Evolutionary conservation across 805 yeast species (phyloP), one percentile per base, ranked within the genome.

Genomic region (Yarrowia yakushimensis): DNA sequence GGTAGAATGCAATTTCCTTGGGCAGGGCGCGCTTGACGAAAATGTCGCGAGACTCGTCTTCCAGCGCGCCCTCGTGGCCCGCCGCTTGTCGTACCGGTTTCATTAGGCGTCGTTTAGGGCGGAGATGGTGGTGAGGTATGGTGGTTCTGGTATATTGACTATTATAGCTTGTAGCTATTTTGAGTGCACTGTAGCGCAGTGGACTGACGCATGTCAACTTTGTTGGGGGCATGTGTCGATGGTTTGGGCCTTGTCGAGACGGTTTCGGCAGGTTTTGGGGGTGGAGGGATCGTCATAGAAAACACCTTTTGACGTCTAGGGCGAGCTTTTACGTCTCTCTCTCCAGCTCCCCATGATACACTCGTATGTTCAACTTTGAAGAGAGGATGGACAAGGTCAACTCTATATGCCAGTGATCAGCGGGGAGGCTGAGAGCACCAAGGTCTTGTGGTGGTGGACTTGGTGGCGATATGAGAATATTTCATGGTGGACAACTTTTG

Each of bases 11-110:
- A 28, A 87, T 73, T 73, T 93, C 99, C 66, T 82, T 84, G 25
- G 73, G 73, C 0, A 75, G 71, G 0, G 92, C 78, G 0, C 86
- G 85, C 72, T 94, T 93, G 63, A 89, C 82, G 67, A 92, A 87
- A 15, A 93, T 75, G 8, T 82, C 74, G 0, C 91, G 96, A 41
- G 81, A 82, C 7, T 72, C 79, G 65, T 84, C 84, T 11, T 82
- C 81, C 61, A 90, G 67, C 2, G 87, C 82, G 0, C 97, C 98
- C 6, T 80, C 88, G 69, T 93, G 99, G 6, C 99, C 99, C 0
- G 97, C 98, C 2, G 94, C 98, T 73, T 28, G 61, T 27, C 61
- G 50, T 39, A 55, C 52, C 54, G 52, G 31, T 41, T 31, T 34
- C 61, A 39, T 55, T 20, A 15, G 25, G 23, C 1, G 48, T 25